These are phyloP conservation scores for Globisporangium nagaii DNA, from an alignment of 352 stramenopile genomes.

Conservation along the genomic window DNA sequence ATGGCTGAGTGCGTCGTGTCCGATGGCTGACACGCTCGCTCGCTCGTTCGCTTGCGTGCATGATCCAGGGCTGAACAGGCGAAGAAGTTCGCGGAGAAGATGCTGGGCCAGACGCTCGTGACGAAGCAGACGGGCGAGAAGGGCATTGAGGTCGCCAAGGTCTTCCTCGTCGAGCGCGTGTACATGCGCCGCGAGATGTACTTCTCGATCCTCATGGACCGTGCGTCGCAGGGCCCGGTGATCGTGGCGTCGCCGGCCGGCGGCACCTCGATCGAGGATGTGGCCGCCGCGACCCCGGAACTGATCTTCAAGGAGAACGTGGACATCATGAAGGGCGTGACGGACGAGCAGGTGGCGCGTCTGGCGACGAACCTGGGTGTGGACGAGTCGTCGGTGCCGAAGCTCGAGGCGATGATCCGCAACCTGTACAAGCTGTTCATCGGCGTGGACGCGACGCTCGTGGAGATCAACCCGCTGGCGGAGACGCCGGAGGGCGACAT, in stretches of 20 bases:
- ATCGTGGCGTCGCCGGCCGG: slow-evolving; percentile 94
- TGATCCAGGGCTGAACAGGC: slow-evolving; percentile 58
- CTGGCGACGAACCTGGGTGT: slow-evolving; percentile 74
- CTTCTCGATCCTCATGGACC: slow-evolving; percentile 98
- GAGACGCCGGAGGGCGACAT: slow-evolving; percentile 94
- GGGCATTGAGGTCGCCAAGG: slow-evolving; percentile 87
- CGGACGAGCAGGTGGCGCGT: slow-evolving; percentile 66
- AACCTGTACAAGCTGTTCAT: slow-evolving; percentile 97
- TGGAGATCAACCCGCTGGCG: slow-evolving; percentile 98
- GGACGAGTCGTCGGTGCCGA: slow-evolving; percentile 35
- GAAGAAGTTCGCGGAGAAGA: slow-evolving; percentile 80
- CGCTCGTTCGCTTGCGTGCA: neutral
- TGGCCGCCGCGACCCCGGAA: slow-evolving; percentile 92
- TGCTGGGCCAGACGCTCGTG: slow-evolving; percentile 94
- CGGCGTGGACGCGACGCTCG: slow-evolving; percentile 93
- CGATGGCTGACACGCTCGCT: neutral
- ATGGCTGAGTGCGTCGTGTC: too few relatives aligned
- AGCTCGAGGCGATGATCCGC: slow-evolving; percentile 70
- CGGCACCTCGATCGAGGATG: slow-evolving; percentile 96
- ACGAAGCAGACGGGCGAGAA: slow-evolving; percentile 93
- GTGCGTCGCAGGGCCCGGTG: slow-evolving; percentile 91
- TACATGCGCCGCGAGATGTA: slow-evolving; percentile 97
- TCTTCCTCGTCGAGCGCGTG: slow-evolving; percentile 91
- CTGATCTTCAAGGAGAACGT: slow-evolving; percentile 93
- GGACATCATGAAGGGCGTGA: slow-evolving; percentile 92